These are phyloP conservation scores for Prunus fruticosa DNA, from an alignment of 306 rosid species.

Conservation along the genomic window DNA sequence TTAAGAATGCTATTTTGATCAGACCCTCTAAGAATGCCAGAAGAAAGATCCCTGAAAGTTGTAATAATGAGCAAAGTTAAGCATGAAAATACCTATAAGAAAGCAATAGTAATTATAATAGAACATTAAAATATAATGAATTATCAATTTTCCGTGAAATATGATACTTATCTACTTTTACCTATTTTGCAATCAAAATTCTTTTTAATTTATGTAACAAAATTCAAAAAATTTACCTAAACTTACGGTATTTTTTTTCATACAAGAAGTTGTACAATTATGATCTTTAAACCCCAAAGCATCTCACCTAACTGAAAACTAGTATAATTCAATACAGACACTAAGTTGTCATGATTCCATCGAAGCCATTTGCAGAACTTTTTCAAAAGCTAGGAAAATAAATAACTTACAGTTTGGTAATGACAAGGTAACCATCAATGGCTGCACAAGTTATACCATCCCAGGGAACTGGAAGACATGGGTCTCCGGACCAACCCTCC, in stretches of 20 bases:
- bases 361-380: background rate
- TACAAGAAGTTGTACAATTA: background rate
- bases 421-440: conserved; percentile 39
- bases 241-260: background rate
- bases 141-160: background rate
- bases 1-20: conserved; percentile 41
- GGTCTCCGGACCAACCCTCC: conserved; percentile 75
- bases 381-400: background rate
- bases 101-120: background rate
- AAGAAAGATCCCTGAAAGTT: conserved; percentile 71
- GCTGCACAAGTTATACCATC: conserved; percentile 56
- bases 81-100: background rate
- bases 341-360: background rate
- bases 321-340: background rate
- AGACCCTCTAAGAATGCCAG: conserved; percentile 46
- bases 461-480: conserved; percentile 71
- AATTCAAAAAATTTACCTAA: background rate
- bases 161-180: background rate
- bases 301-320: background rate
- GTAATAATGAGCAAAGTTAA: conserved; percentile 1
- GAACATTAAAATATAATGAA: background rate
- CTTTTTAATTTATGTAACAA: background rate
- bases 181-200: background rate
- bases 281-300: background rate
- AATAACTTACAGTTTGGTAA: conserved; percentile 63